Evolutionary conservation across 306 rosid genomes (phyloP), one percentile per base, ranked within the genome.

Genomic region (Lathyrus tuberosus): DNA sequence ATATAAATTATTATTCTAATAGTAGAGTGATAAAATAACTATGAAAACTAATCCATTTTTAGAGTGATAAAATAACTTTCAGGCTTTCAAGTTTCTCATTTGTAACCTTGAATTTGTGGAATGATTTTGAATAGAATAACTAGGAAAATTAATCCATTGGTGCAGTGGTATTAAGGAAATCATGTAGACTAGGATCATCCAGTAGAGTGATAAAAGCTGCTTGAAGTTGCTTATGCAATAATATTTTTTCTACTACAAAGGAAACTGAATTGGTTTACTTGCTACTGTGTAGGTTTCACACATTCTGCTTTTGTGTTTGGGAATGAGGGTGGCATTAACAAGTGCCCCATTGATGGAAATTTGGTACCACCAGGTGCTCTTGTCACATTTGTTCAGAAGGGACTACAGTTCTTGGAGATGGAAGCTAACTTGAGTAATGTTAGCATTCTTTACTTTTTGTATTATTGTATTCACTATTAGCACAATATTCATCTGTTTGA

Each of bases 351-450:
- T 30, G 96, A 94, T 83, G 97, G 99, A 20, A 88, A 86, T 80
- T 76, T 88, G 85, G 91, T 94, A 60, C 97, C 97, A 0, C 96
- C 95, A 3, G 88, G 86, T 76, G 87, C 97, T 66, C 97, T 94
- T 28, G 79, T 94, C 76, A 87, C 89, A 48, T 82, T 88, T 86
- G 84, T 94, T 56, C 99, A 94, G 72, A 94, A 87, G 80, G 99
- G 99, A 46, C 91, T 94, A 67, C 97, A 91, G 67, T 94, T 88
- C 84, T 83, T 94, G 82, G 99, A 94, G 86, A 91, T 91, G 99
- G 99, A 94, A 82, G 99, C 91, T 56, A 94, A 94, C 86, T 77
- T 94, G 91, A 94, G 84, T 84, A 88, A 91, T 87, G 97, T 94
- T 78, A 94, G 95, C 75, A 84, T 76, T 65, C 68, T 56, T 59